Evolutionary conservation across 2,329 filamentous ascomycete genomes (phyloP), one percentile per base, ranked within the genome.

Genomic region (Aspergillus aculeatus): DNA sequence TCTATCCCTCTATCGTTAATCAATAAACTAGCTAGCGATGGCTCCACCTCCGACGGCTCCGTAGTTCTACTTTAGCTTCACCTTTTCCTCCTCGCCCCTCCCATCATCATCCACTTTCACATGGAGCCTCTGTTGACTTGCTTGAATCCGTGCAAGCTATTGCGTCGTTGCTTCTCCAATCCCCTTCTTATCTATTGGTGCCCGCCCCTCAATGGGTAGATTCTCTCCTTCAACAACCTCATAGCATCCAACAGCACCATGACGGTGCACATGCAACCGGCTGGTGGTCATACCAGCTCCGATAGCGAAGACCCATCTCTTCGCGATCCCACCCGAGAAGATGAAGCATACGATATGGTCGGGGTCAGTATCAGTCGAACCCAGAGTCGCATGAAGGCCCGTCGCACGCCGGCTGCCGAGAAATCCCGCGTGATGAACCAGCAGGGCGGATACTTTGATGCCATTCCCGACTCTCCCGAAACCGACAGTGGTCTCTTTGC

Each of bases 351-450:
- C 57, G 71, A 72, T 12, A 76, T 85, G 35, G 78, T 88, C 64
- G 84, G 84, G 2, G 78, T 87, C 66, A 86, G 84, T 68, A 86
- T 88, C 62, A 79, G 84, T 60, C 78, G 78, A 44, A 77, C 80
- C 47, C 85, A 88, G 69, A 84, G 80, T 53, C 80, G 82, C 48
- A 76, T 87, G 69, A 82, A 79, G 38, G 84, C 83, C 19, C 81
- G 84, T 10, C 77, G 78, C 47, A 87, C 84, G 4, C 84, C 85
- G 1, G 82, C 82, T 10, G 81, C 81, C 21, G 85, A 86, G 68
- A 87, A 86, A 69, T 81, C 77, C n/a, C 81, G 82, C 2, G 81
- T 80, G 2, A 73, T 88, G 65, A 82, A 84, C 61, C 74, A 78
- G 21, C 75, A 75, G 32, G 80, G 79, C 4, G 78, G 72, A 16